Conservation (phyloP, 140 eudicot genomes). For the Senecio squalidus region DNA sequence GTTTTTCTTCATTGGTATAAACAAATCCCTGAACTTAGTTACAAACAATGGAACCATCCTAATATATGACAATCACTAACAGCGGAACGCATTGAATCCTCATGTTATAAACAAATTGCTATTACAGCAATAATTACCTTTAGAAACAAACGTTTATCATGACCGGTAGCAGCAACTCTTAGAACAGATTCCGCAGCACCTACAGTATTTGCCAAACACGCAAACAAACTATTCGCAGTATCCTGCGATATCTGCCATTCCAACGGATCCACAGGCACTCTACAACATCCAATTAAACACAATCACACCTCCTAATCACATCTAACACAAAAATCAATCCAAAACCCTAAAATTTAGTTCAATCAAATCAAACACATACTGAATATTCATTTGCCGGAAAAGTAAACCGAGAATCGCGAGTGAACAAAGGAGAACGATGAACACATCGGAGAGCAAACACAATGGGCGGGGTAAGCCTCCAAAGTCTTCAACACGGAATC, state of each 20-base stretch:
- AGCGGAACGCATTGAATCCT: too few relatives aligned
- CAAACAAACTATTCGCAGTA: conserved; percentile 65
- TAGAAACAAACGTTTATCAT: conserved; percentile 80
- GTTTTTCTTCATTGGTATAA: too few relatives aligned
- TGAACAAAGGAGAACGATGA: conserved; percentile 85
- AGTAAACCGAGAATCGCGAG: conserved; percentile 96
- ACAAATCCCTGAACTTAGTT: too few relatives aligned
- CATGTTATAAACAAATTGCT: not conserved
- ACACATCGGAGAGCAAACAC: conserved; percentile 79
- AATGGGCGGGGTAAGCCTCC: conserved; percentile 56
- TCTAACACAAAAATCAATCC: not conserved
- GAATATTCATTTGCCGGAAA: conserved; percentile 89
- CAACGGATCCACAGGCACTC: conserved; percentile 92
- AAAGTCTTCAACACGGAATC: conserved; percentile 50
- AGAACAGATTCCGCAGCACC: conserved; percentile 99
- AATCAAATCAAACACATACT: conserved; percentile 30
- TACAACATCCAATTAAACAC: conserved; percentile 15
- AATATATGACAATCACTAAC: too few relatives aligned
- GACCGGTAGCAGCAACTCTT: conserved; percentile 95
- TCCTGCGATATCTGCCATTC: conserved; percentile 99
- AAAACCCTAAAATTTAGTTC: not conserved
- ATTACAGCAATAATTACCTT: conserved; percentile 42
- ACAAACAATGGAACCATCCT: too few relatives aligned
- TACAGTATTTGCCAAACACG: conserved; percentile 88
- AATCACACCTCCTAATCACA: conserved; percentile 1